phyloP scores from a whole-genome alignment of 169 alveolate species.

The Cystoisospora suis region DNA sequence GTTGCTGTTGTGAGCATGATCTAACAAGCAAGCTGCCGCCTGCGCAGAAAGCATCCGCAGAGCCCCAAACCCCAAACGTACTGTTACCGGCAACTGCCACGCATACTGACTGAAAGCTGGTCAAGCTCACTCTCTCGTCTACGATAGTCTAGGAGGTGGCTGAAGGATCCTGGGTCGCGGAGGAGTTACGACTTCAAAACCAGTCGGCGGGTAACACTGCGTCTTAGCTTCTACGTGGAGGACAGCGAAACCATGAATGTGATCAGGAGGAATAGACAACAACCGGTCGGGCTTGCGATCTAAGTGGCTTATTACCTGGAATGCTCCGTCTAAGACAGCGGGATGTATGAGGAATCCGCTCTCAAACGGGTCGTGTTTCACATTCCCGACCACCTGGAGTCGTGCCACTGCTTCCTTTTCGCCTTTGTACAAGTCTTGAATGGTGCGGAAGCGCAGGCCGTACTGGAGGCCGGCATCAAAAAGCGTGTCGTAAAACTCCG shows the following conservation, averaged over 20 bases:
- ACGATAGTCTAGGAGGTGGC: too few relatives aligned
- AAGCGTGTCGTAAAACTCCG: constrained; percentile 65
- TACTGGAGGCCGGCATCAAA: constrained; percentile 74
- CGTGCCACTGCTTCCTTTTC: constrained; percentile 70
- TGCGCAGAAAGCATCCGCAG: constrained; percentile 59
- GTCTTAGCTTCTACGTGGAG: too few relatives aligned
- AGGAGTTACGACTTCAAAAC: too few relatives aligned
- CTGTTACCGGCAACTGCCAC: not conserved
- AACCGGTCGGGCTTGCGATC: too few relatives aligned
- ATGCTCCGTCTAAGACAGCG: constrained; percentile 79
- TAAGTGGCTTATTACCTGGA: constrained; percentile 76
- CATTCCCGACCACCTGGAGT: constrained; percentile 54
- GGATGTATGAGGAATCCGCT: constrained; percentile 77
- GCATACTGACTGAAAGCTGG: not conserved
- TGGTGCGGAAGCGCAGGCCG: constrained; percentile 76
- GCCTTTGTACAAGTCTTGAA: constrained; percentile 61
- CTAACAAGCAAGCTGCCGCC: constrained; percentile 59
- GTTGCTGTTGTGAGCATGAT: not conserved
- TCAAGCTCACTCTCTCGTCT: not conserved
- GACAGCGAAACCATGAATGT: too few relatives aligned
- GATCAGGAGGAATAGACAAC: too few relatives aligned
- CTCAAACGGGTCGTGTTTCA: constrained; percentile 71
- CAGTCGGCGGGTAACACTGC: too few relatives aligned
- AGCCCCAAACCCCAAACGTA: not conserved
- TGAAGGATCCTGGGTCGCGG: too few relatives aligned